These are phyloP conservation scores for Fragilaria crotonensis DNA, from an alignment of 108 stramenopile genomes.

Conservation along the genomic window DNA sequence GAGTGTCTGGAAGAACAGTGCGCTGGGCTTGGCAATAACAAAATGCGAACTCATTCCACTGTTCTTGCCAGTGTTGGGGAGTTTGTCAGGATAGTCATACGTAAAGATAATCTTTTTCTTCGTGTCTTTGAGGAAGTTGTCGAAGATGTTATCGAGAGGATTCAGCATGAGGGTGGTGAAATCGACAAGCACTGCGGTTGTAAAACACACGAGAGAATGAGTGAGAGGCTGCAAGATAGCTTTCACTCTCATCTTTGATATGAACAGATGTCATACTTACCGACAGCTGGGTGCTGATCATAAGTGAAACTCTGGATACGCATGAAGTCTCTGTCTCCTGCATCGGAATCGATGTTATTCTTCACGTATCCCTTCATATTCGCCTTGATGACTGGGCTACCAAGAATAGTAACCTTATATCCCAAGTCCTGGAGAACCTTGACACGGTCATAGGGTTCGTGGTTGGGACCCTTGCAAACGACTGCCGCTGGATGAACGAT, in stretches of 20 bases:
- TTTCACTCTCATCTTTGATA: background rate
- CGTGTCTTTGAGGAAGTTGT: background rate
- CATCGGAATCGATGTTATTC: background rate
- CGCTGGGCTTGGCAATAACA: background rate
- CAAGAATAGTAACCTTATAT: background rate
- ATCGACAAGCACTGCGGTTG: conserved; percentile 4
- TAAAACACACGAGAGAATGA: no score
- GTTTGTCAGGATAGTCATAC: background rate
- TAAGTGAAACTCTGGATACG: background rate
- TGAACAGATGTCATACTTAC: background rate
- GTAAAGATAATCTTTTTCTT: background rate
- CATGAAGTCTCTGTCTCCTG: background rate
- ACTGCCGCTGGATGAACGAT: conserved; percentile 8
- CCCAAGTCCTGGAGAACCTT: conserved; percentile 2
- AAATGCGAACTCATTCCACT: background rate
- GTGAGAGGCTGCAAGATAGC: no score
- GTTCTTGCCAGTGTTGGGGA: background rate
- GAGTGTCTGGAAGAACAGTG: background rate
- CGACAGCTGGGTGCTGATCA: background rate
- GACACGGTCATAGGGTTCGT: conserved; percentile 5
- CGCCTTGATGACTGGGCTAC: background rate
- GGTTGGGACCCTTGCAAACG: background rate
- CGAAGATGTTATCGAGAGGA: background rate
- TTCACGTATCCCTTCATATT: background rate
- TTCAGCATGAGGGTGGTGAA: conserved; percentile 2